Evolutionary conservation across 179 eudicot species (phyloP).

Genomic region (Beta lomatogona): DNA sequence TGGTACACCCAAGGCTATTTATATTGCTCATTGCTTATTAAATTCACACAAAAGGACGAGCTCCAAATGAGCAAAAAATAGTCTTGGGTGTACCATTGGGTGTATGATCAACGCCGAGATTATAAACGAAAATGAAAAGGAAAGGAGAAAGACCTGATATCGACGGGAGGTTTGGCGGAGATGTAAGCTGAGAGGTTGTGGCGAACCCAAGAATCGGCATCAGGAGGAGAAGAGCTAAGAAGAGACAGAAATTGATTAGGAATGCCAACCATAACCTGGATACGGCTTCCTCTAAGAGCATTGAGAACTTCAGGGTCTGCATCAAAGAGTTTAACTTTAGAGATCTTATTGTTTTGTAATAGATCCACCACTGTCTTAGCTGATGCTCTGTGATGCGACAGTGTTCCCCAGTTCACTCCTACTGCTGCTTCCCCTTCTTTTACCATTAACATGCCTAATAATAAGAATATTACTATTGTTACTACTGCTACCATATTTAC

Average conservation of each 20-base stretch:
- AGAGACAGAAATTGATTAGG: slow-evolving; percentile 62
- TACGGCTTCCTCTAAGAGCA: slow-evolving; percentile 54
- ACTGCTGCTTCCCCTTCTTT: slow-evolving; percentile 39
- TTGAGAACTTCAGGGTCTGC: slow-evolving; percentile 55
- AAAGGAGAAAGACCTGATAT: slow-evolving; percentile 49
- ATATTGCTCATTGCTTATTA: too few relatives aligned
- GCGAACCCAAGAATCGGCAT: slow-evolving; percentile 71
- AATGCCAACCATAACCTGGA: slow-evolving; percentile 79
- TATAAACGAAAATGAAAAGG: neutral
- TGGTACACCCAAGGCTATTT: too few relatives aligned
- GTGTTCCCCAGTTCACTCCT: slow-evolving; percentile 92
- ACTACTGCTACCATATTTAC: neutral
- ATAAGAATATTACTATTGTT: too few relatives aligned
- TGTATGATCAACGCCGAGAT: too few relatives aligned
- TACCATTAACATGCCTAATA: neutral
- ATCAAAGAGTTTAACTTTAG: slow-evolving; percentile 84
- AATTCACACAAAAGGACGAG: too few relatives aligned
- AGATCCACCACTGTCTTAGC: slow-evolving; percentile 71
- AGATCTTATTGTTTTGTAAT: slow-evolving; percentile 54
- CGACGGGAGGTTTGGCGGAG: slow-evolving; percentile 44
- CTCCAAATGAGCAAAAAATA: too few relatives aligned
- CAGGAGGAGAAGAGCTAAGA: slow-evolving; percentile 53
- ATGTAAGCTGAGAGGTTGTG: slow-evolving; percentile 61
- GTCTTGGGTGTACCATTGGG: too few relatives aligned
- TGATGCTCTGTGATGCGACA: slow-evolving; percentile 58